Evolutionary conservation across 192 early-diverging fungal species (phyloP), one percentile per base, ranked within the genome.

Genomic region (Chytriomyces confervae): DNA sequence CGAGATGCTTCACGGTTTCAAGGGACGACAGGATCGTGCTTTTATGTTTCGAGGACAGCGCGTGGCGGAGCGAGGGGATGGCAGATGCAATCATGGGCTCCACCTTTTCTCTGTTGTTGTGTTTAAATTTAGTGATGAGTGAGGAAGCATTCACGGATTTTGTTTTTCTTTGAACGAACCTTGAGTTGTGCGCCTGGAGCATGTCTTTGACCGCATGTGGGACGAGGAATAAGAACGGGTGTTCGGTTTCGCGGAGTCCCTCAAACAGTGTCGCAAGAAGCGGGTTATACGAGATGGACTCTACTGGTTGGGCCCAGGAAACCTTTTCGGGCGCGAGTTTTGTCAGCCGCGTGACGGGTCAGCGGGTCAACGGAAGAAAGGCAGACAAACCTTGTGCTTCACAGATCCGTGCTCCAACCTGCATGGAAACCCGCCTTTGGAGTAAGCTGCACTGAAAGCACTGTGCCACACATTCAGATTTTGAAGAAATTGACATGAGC

Each of bases 341-440:
- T n/a, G 53, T 57, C 53, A 57, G 18, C 27, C 20, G 46, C 23
- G 6, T 36, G 50, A 36, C 2, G 36, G 36, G 29, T 36, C 29
- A 36, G 2, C 29, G 29, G 29, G 36, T 36, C 36, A 36, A 36
- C 36, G 36, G 36, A 36, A 36, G 36, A 36, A 36, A 36, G 36
- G 4, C 36, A 36, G 53, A 13, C 53, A 18, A 6, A 83, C 70
- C 66, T 80, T 83, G 79, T 84, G 82, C 50, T 80, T 80, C 53
- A 84, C 77, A 47, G 82, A 84, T 20, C 82, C 82, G 53, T 84
- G 82, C 23, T 81, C 67, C 5, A 84, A 69, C 16, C 79, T 69
- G 72, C 82, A 84, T 7, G 82, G 82, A 62, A 84, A 68, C 53
- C 67, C 69, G 18, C 82, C 82, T 61, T 84, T 84, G 7, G 72